Percentiles rank a stretch among this genome's conserved stretches.
These are phyloP conservation scores for Camillea tinctor DNA, from an alignment of 2,329 filamentous ascomycete genomes.

Conservation along the genomic window DNA sequence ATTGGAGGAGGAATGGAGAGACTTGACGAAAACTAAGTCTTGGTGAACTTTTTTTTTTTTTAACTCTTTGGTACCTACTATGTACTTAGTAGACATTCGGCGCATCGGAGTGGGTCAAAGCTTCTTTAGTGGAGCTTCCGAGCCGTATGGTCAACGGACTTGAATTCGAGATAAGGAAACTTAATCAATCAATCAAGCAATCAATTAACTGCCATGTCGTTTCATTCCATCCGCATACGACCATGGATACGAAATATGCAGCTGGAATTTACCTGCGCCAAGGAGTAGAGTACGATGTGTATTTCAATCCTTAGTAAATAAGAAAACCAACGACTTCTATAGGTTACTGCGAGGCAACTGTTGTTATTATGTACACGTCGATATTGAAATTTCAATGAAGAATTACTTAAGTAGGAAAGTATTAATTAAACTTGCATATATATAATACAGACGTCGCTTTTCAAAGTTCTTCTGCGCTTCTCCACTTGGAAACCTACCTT, in stretches of 20 bases:
- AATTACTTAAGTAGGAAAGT: neutral
- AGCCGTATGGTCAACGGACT: neutral
- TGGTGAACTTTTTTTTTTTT: slow-evolving; percentile 14
- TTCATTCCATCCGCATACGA: neutral
- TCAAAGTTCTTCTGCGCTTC: neutral
- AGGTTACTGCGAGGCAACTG: neutral
- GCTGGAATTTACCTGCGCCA: neutral
- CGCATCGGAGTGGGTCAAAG: neutral
- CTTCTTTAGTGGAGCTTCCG: neutral
- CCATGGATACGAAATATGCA: neutral
- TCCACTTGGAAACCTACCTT: no score
- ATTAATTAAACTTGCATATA: neutral
- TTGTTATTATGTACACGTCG: neutral
- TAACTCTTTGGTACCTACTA: no score
- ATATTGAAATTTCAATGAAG: neutral
- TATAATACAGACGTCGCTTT: neutral
- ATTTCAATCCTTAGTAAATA: neutral
- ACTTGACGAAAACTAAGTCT: slow-evolving; percentile 2
- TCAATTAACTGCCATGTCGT: no score
- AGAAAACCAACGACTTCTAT: neutral
- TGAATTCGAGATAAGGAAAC: neutral
- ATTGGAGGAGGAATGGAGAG: neutral
- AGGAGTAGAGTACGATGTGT: neutral
- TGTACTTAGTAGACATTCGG: neutral
- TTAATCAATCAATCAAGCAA: neutral